phyloP scores from a whole-genome alignment of 2,329 filamentous ascomycete species.

The Seiridium unicorne region DNA sequence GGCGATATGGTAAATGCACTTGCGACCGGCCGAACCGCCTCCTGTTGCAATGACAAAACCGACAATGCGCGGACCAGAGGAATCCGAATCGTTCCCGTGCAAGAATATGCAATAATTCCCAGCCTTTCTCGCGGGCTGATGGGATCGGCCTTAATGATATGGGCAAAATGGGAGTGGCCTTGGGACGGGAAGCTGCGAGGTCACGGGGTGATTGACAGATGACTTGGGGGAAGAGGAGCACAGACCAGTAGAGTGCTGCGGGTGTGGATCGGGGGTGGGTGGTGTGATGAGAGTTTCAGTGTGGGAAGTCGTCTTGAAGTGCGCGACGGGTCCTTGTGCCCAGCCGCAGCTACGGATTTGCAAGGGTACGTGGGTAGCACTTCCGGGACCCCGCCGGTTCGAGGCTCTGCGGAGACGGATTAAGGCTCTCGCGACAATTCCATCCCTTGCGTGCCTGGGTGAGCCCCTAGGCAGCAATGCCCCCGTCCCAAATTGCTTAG shows the following conservation, averaged over 20 bases:
- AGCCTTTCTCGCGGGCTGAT: background rate
- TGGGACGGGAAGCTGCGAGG: constrained; percentile 8
- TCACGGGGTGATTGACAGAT: constrained; percentile 10
- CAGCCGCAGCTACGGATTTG: background rate
- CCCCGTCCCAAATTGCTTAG: no score
- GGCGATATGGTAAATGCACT: constrained; percentile 6
- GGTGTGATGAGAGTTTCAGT: constrained; percentile 3
- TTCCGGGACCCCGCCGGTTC: background rate
- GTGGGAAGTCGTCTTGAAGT: background rate
- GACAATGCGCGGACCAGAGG: no score
- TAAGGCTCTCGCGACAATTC: background rate
- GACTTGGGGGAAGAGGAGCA: constrained; percentile 3
- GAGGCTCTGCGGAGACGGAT: constrained; percentile 4
- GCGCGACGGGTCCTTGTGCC: constrained; percentile 1
- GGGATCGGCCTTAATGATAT: background rate
- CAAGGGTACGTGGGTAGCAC: background rate
- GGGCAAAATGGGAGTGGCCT: constrained; percentile 1
- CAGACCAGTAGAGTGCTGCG: constrained; percentile 1
- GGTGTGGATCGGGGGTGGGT: background rate
- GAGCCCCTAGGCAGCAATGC: no score
- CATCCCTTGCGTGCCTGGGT: no score
- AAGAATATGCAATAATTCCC: background rate
- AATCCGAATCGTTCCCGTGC: no score
- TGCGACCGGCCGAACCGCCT: background rate
- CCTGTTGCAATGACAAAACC: background rate